Conservation (phyloP, 192 early-diverging fungal genomes). For the Dissophora globulifera region DNA sequence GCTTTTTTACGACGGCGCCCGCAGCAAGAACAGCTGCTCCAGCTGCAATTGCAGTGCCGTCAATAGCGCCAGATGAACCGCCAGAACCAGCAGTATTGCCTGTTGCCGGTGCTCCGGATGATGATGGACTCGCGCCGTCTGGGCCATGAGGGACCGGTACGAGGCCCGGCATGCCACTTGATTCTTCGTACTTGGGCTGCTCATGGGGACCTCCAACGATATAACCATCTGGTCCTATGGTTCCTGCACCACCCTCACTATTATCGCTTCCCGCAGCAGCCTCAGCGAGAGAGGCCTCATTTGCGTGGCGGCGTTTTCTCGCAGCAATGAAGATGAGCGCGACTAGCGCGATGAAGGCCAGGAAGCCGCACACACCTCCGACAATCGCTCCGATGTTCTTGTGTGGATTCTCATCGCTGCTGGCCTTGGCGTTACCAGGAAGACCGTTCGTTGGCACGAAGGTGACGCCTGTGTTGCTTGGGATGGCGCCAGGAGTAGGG, state of each 20-base stretch:
- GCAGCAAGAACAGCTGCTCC: slow-evolving; percentile 11
- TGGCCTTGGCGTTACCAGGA: slow-evolving; percentile 9
- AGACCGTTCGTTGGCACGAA: not conserved
- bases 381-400: slow-evolving; percentile 1
- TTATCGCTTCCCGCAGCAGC: not conserved
- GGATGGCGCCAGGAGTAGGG: not conserved
- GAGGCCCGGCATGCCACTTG: slow-evolving; percentile 1
- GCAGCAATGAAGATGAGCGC: slow-evolving; percentile 26
- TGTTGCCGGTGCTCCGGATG: not conserved
- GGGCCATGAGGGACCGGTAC: slow-evolving; percentile 3
- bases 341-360: slow-evolving; percentile 14
- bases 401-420: not conserved
- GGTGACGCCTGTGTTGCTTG: not conserved
- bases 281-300: not conserved
- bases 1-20: slow-evolving; percentile 5
- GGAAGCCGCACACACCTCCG: slow-evolving; percentile 12
- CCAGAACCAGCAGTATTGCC: not conserved
- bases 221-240: slow-evolving; percentile 5
- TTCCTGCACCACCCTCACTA: slow-evolving; percentile 5
- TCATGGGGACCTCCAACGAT: not conserved
- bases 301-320: slow-evolving; percentile 15
- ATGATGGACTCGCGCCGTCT: not conserved
- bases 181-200: slow-evolving; percentile 12
- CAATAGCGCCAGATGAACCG: slow-evolving; percentile 5
- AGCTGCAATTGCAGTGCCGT: slow-evolving; percentile 1